Base-by-base conservation (phyloP, 805 yeast species). In the Yamadazyma laniorum region DNA sequence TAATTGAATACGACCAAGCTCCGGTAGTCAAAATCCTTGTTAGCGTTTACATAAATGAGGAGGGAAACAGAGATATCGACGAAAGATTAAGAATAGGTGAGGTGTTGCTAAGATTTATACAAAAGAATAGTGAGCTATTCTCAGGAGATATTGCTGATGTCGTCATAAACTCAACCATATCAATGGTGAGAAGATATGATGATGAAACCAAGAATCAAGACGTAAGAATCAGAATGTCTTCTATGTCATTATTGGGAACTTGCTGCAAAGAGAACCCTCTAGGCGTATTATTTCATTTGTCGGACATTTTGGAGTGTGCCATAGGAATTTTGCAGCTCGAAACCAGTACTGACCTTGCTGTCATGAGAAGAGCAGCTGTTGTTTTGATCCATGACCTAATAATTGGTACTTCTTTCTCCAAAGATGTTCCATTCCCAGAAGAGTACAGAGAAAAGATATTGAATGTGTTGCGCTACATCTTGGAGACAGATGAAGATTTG, bases 31-130 rank as follows among this genome's bases (percentile, higher is more conserved):
- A 61, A 2, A 52, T 61, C 2, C 55, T 79, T 15, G 45, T 67
- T 3, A 47, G 62, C 2, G 47, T 74, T 3, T 79, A 75, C 44
- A 51, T 53, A 5, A 51, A 57, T 32, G 55, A 52, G 3, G 54
- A 45, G 6, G 35, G 38, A 1, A 50, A 41, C 5, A 29, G 40
- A 11, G 68, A 62, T 15, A 30, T 86, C 1, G 96, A 89, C 52
- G 84, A 80, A 39, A 62, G 82, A n/a, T 61, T 93, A 34, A 76
- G 85, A 42, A 64, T 86, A 13, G 97, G 97, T 22, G 99, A 91
- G 56, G 93, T 85, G 1, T 48, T 91, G 1, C 58, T 78, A 18
- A 71, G 85, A 19, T 79, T 72, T 43, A 67, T 89, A 19, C 76
- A 71, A 41, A 49, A 56, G 2, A 57, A 75, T 18, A 74, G 74